Evolutionary conservation across 2,329 filamentous ascomycete genomes (phyloP), one percentile per base, ranked within the genome.

Genomic region (Penicillium sp.): DNA sequence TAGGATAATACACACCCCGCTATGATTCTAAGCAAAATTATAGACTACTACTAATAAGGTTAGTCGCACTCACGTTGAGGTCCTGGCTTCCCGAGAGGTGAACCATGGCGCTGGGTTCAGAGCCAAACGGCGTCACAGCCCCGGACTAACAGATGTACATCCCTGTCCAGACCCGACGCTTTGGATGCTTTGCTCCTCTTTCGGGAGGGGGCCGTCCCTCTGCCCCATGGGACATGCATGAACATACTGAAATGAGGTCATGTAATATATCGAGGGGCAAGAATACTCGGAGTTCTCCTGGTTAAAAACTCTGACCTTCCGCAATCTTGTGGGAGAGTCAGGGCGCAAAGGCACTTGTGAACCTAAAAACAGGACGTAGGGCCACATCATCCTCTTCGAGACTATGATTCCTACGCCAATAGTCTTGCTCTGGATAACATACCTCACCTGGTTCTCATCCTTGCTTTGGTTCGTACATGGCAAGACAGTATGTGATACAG

Each of bases 91-190:
- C 67, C 68, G 67, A 65, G 62, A 48, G 19, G 41, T 64, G 71
- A 73, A 73, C 71, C 71, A 68, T 71, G 70, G 70, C 63, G 65
- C 68, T 71, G 71, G 71, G 69, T 64, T 70, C 56, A 53, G 50
- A 62, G 56, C 52, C 63, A 65, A 39, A 66, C 65, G 58, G 56
- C 49, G 31, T 48, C 24, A 49, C 39, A 44, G 48, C 19, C 22
- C 45, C 48, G 21, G 48, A 47, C 50, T 37, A 21, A 22, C 21
- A 39, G 16, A 14, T 39, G 27, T n/a, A 27, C 46, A 56, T 35
- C 62, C 62, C 56, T 60, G 55, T 59, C 49, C 45, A 41, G 61
- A 65, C 70, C 70, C 69, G 65, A 66, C 62, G 56, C 56, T 49
- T 35, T 68, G 70, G 70, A 57, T 67, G 59, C 53, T 62, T 44